Evolutionary conservation across 768 basidiomycete genomes (phyloP).

Genomic region (Tylopilus intermedius): DNA sequence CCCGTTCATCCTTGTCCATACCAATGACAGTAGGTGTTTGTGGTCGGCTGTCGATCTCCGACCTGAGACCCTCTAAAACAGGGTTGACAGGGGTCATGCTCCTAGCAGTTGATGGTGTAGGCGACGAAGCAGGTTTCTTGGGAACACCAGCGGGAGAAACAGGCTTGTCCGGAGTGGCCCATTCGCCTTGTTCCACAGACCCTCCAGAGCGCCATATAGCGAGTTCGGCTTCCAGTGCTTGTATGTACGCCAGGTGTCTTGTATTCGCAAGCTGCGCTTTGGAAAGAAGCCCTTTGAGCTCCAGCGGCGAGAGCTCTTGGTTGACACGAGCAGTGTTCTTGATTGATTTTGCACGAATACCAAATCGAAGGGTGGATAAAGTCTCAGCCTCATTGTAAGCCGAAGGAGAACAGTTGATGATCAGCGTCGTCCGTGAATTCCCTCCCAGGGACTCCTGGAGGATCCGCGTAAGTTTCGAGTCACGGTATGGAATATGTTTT

Average conservation of each 20-base stretch:
- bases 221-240: constrained; percentile 86
- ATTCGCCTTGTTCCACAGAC: constrained; percentile 75
- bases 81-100: constrained; percentile 76
- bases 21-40: constrained; percentile 87
- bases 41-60: constrained; percentile 77
- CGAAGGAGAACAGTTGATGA: constrained; percentile 98
- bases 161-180: constrained; percentile 68
- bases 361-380: constrained; percentile 93
- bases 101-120: constrained; percentile 61
- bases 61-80: constrained; percentile 61
- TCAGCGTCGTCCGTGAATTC: constrained; percentile 92
- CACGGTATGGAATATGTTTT: constrained; percentile 96
- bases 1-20: constrained; percentile 93
- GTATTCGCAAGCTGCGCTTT: constrained; percentile 87
- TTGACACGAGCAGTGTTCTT: constrained; percentile 99
- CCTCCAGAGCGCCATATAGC: constrained; percentile 86
- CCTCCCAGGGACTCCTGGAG: constrained; percentile 97
- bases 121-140: constrained; percentile 49
- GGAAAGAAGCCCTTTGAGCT: constrained; percentile 86
- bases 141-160: constrained; percentile 38
- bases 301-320: constrained; percentile 92
- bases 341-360: constrained; percentile 99
- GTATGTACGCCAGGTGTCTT: constrained; percentile 79
- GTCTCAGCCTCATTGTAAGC: constrained; percentile 97
- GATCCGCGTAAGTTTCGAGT: constrained; percentile 98